These are phyloP conservation scores for Apophysomyces sp. DNA, from an alignment of 371 early-diverging fungal genomes.

Conservation along the genomic window DNA sequence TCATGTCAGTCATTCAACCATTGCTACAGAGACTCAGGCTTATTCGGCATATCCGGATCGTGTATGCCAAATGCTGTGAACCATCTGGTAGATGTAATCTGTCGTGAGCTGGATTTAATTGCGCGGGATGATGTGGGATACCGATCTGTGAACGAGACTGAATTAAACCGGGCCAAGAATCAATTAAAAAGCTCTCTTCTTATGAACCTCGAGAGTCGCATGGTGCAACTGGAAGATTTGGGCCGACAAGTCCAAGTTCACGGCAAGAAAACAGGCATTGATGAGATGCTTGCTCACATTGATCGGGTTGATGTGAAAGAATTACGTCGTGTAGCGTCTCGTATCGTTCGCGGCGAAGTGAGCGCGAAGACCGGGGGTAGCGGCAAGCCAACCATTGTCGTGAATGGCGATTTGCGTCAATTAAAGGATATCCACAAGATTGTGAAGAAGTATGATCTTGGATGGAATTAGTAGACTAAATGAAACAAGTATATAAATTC, in stretches of 20 bases:
- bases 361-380: conserved; percentile 54
- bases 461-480: conserved; percentile 11
- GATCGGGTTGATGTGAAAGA: conserved; percentile 72
- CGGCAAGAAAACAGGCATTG: conserved; percentile 72
- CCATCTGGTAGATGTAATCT: conserved; percentile 79
- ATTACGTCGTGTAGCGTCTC: conserved; percentile 67
- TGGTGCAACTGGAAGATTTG: conserved; percentile 93
- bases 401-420: conserved; percentile 51
- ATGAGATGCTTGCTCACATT: conserved; percentile 78
- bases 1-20: conserved; percentile 90
- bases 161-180: conserved; percentile 91
- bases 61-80: conserved; percentile 71
- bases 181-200: conserved; percentile 89
- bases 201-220: conserved; percentile 91
- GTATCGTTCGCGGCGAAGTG: conserved; percentile 58
- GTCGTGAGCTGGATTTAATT: conserved; percentile 78
- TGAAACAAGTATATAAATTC: neutral
- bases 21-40: conserved; percentile 86
- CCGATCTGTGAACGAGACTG: conserved; percentile 50
- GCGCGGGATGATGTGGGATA: conserved; percentile 46
- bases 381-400: conserved; percentile 57
- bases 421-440: conserved; percentile 44
- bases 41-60: conserved; percentile 92
- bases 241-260: conserved; percentile 89
- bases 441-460: conserved; percentile 40